These are phyloP conservation scores for Corynespora cassiicola DNA, from an alignment of 2,329 filamentous ascomycete genomes.

Conservation along the genomic window DNA sequence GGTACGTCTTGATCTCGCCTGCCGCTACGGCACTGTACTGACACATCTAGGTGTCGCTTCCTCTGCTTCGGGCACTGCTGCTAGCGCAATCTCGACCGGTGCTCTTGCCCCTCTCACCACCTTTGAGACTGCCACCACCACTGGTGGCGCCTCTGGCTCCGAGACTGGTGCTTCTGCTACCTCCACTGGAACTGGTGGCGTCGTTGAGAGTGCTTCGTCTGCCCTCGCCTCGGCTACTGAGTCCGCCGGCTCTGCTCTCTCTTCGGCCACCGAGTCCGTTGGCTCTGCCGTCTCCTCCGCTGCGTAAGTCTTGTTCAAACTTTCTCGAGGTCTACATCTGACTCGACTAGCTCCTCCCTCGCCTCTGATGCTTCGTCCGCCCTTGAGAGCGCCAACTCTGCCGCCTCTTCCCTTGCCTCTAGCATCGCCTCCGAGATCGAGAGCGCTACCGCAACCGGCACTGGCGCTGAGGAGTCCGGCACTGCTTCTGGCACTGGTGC, in stretches of 20 bases:
- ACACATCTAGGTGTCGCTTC: conserved; percentile 13
- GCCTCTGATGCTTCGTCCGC: conserved; percentile 9
- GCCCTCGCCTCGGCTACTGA: conserved; percentile 15
- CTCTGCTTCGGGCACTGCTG: conserved; percentile 12
- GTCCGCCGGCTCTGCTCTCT: too few relatives aligned
- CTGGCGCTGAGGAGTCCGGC: conserved; percentile 15
- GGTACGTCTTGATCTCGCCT: conserved; percentile 22
- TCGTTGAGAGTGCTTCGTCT: conserved; percentile 16
- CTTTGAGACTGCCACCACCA: conserved; percentile 15
- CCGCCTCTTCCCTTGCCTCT: conserved; percentile 3
- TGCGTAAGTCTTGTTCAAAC: neutral
- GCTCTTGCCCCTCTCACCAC: conserved; percentile 25
- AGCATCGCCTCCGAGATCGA: neutral
- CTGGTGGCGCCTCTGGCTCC: conserved; percentile 8
- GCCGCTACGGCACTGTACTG: neutral
- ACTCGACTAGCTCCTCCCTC: conserved; percentile 7
- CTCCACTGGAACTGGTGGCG: conserved; percentile 12
- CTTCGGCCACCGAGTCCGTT: conserved; percentile 3
- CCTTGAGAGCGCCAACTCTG: too few relatives aligned
- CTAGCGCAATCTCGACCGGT: conserved; percentile 17
- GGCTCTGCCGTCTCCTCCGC: conserved; percentile 11
- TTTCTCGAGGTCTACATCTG: neutral
- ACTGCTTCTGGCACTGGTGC: conserved; percentile 9
- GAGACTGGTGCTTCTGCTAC: conserved; percentile 6
- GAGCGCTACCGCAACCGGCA: conserved; percentile 5